A percentile compares a stretch with the other conserved stretches of the same genome.
Evolutionary conservation across 345 rosid species (phyloP).

Genomic region (Hirschfeldia incana): DNA sequence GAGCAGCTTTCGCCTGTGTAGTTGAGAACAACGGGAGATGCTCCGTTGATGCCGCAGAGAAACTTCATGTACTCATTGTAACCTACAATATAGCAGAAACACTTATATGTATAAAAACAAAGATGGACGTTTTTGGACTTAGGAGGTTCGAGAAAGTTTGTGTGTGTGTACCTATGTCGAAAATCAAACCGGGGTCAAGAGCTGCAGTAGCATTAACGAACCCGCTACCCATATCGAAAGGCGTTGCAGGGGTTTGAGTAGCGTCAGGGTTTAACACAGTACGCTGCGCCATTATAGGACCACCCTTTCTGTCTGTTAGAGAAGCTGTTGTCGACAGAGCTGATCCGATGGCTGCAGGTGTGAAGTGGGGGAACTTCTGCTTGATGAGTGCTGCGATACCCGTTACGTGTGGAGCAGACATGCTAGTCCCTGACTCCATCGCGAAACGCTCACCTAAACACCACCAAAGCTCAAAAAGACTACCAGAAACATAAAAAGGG

Average conservation of each 20-base stretch:
- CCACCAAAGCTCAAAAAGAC: neutral
- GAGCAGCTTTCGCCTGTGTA: constrained; percentile 75
- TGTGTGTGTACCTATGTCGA: constrained; percentile 59
- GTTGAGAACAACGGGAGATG: constrained; percentile 69
- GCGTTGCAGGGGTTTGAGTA: constrained; percentile 89
- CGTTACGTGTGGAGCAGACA: constrained; percentile 98
- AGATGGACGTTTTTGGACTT: neutral
- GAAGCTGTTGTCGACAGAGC: constrained; percentile 88
- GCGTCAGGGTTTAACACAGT: constrained; percentile 70
- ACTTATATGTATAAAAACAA: neutral
- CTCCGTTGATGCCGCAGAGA: constrained; percentile 83
- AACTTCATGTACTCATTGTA: constrained; percentile 78
- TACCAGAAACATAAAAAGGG: neutral
- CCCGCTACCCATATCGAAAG: constrained; percentile 97
- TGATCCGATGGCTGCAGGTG: constrained; percentile 86
- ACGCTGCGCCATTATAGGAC: constrained; percentile 89
- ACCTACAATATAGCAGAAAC: constrained; percentile 45
- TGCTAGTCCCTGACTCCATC: constrained; percentile 95
- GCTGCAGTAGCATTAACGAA: constrained; percentile 91
- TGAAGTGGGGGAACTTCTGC: constrained; percentile 78
- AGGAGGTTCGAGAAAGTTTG: constrained; percentile 32
- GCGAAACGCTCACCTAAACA: constrained; percentile 83
- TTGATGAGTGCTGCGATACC: constrained; percentile 88
- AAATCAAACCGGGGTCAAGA: constrained; percentile 85
- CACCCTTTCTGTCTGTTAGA: constrained; percentile 59